Evolutionary conservation across 176 grass and related monocot genomes (phyloP).

Genomic region (Coix lacrymajobi): DNA sequence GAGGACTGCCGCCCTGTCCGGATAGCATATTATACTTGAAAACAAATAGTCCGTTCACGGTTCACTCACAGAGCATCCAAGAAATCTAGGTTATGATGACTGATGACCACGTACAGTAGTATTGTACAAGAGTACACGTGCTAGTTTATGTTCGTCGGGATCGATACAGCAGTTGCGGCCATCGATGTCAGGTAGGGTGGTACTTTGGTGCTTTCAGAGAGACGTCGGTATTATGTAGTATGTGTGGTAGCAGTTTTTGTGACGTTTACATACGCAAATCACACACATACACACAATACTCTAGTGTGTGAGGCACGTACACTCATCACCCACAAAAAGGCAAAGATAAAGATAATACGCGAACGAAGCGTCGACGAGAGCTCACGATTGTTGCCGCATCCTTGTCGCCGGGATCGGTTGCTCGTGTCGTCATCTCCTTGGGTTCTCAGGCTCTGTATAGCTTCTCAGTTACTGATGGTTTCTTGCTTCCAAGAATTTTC

Average conservation of each 20-base stretch:
- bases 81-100: background rate
- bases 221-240: background rate
- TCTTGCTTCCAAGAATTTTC: background rate
- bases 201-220: slow-evolving; percentile 7
- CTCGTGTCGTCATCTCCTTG: background rate
- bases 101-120: background rate
- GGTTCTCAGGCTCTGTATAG: background rate
- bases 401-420: background rate
- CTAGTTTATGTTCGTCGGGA: background rate
- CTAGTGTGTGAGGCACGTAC: background rate
- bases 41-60: background rate
- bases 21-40: background rate
- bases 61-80: background rate
- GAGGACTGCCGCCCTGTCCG: background rate
- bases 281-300: background rate
- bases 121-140: background rate
- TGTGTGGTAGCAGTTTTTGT: background rate
- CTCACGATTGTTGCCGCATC: slow-evolving; percentile 2
- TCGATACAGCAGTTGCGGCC: background rate
- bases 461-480: background rate
- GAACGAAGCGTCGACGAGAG: background rate
- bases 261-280: background rate
- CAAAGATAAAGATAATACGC: background rate
- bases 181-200: background rate
- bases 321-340: background rate